Percentiles rank a stretch among this genome's conserved stretches.
These are phyloP conservation scores for Aotearoamyces nothofagi DNA, from an alignment of 2,329 filamentous ascomycete species.

Conservation along the genomic window DNA sequence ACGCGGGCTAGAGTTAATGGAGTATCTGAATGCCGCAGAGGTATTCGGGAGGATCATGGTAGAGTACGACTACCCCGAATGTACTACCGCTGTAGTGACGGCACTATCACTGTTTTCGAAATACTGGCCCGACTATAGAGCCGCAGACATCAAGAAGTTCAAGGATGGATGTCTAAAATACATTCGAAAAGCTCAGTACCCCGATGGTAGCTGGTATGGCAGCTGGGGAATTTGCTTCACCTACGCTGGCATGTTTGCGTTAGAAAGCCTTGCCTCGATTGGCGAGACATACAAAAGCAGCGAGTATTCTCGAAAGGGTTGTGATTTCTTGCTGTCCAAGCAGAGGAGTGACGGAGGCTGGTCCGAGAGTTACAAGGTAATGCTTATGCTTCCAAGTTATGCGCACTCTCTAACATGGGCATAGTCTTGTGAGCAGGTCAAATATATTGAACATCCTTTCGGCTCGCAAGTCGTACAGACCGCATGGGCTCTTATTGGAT, in stretches of 20 bases:
- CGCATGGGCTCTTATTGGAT: slow-evolving; percentile 70
- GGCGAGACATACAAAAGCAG: slow-evolving; percentile 73
- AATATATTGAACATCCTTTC: slow-evolving; percentile 58
- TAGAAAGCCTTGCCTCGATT: slow-evolving; percentile 69
- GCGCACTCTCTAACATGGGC: slow-evolving; percentile 2
- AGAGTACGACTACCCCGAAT: slow-evolving; percentile 96
- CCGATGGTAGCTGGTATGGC: slow-evolving; percentile 93
- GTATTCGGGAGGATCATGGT: slow-evolving; percentile 98
- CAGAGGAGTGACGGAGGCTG: slow-evolving; percentile 86
- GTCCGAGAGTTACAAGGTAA: slow-evolving; percentile 80
- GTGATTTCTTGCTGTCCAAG: slow-evolving; percentile 71
- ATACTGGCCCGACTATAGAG: slow-evolving; percentile 68
- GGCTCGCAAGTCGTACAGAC: slow-evolving; percentile 89
- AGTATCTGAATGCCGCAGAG: slow-evolving; percentile 86
- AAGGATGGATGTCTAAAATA: slow-evolving; percentile 62
- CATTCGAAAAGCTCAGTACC: slow-evolving; percentile 64
- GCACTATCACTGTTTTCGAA: slow-evolving; percentile 70
- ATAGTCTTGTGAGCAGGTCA: slow-evolving; percentile 60
- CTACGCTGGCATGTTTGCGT: slow-evolving; percentile 90
- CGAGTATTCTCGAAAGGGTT: slow-evolving; percentile 54
- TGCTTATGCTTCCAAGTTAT: slow-evolving; percentile 9
- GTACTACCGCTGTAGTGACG: slow-evolving; percentile 87
- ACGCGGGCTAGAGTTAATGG: slow-evolving; percentile 62
- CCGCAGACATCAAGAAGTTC: slow-evolving; percentile 58
- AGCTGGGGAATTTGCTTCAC: slow-evolving; percentile 98